Conservation (phyloP, 2,329 filamentous ascomycete genomes). For the Curvularia hawaiiensis region DNA sequence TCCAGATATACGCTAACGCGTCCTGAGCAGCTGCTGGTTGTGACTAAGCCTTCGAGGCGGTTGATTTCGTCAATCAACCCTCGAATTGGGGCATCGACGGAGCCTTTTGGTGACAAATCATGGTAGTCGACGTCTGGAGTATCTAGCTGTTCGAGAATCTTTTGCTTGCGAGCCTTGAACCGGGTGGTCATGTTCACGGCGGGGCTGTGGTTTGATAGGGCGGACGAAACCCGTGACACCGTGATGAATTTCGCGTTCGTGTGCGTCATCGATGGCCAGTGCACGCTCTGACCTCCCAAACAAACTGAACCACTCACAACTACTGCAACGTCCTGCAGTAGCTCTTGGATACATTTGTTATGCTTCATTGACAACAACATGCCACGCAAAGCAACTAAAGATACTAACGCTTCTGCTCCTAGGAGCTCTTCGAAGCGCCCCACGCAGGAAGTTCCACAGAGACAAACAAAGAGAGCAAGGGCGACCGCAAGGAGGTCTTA, state of each 20-base stretch:
- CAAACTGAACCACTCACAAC: conserved; percentile 10
- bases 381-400: conserved; percentile 37
- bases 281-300: conserved; percentile 17
- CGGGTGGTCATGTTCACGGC: conserved; percentile 32
- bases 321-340: conserved; percentile 4
- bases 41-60: conserved; percentile 73
- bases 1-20: conserved; percentile 88
- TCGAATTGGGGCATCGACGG: conserved; percentile 78
- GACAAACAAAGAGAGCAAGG: conserved; percentile 45
- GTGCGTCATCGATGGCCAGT: conserved; percentile 32
- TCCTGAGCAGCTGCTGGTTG: conserved; percentile 91
- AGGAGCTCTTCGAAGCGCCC: conserved; percentile 45
- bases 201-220: conserved; percentile 3
- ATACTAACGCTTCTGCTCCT: conserved; percentile 19
- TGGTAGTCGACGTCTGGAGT: conserved; percentile 73
- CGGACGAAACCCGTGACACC: conserved; percentile 26
- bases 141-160: conserved; percentile 73
- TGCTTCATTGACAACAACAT: conserved; percentile 21
- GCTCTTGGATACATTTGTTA: neutral
- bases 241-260: conserved; percentile 25
- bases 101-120: conserved; percentile 88
- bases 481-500: conserved; percentile 42
- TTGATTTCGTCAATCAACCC: conserved; percentile 83
- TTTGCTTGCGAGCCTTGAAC: conserved; percentile 65
- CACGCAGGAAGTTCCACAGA: conserved; percentile 37